phyloP scores from a whole-genome alignment of 2,329 filamentous ascomycete genomes.

The Dendrostoma leiphaemia region DNA sequence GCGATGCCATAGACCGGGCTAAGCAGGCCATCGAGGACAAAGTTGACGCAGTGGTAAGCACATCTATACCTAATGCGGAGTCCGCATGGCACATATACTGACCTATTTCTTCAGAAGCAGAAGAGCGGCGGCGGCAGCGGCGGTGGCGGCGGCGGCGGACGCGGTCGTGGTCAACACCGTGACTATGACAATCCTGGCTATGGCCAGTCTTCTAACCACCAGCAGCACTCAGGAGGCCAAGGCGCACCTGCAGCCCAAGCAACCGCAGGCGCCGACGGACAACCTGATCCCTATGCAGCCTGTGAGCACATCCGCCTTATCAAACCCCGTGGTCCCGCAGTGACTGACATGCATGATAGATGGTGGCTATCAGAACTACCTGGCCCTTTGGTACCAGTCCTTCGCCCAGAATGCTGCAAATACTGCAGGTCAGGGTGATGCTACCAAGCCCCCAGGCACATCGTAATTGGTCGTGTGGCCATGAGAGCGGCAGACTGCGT shows the following conservation, averaged over 20 bases:
- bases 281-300: constrained; percentile 69
- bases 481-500: constrained; percentile 9
- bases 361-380: constrained; percentile 78
- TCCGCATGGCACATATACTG: constrained; percentile 26
- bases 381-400: constrained; percentile 79
- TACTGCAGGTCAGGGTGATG: constrained; percentile 19
- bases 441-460: constrained; percentile 19
- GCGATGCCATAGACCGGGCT: constrained; percentile 74
- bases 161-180: constrained; percentile 43
- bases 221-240: constrained; percentile 42
- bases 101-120: constrained; percentile 41
- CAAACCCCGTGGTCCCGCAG: not conserved
- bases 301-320: constrained; percentile 48
- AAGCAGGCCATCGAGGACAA: constrained; percentile 89
- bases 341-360: constrained; percentile 45
- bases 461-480: constrained; percentile 14
- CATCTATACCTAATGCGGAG: not conserved
- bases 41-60: constrained; percentile 80
- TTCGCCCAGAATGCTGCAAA: constrained; percentile 34
- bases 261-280: constrained; percentile 44
- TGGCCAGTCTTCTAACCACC: constrained; percentile 45
- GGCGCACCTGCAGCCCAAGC: constrained; percentile 36
- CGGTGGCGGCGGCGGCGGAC: constrained; percentile 39
- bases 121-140: constrained; percentile 51
- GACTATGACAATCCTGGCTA: constrained; percentile 56